phyloP scores from a whole-genome alignment of 768 basidiomycete genomes.

The Gloeostereum incarnatum region DNA sequence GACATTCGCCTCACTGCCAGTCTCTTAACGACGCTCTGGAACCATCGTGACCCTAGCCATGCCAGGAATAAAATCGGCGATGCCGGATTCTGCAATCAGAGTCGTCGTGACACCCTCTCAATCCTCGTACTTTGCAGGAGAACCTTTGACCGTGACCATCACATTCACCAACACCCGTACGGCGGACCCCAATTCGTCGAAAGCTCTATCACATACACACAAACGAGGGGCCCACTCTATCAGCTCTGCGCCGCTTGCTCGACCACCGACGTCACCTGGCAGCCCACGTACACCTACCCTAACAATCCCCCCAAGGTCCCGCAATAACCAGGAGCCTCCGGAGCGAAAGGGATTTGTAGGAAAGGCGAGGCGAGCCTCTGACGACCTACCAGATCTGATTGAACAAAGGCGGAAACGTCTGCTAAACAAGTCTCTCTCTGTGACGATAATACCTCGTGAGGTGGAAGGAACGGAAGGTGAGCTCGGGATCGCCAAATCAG shows the following conservation, averaged over 20 bases:
- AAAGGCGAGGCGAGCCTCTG: slow-evolving; percentile 18
- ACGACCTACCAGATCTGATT: slow-evolving; percentile 35
- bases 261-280: slow-evolving; percentile 79
- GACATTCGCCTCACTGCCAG: no score
- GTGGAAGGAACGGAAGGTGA: slow-evolving; percentile 25
- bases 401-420: slow-evolving; percentile 46
- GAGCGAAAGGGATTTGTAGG: slow-evolving; percentile 51
- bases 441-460: slow-evolving; percentile 48
- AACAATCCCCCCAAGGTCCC: slow-evolving; percentile 6
- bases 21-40: no score
- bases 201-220: slow-evolving; percentile 30
- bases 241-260: slow-evolving; percentile 72
- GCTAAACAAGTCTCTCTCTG: slow-evolving; percentile 56
- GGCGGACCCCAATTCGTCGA: slow-evolving; percentile 21
- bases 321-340: slow-evolving; percentile 18
- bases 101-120: slow-evolving; percentile 73
- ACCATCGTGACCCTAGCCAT: no score
- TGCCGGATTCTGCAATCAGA: slow-evolving; percentile 43
- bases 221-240: slow-evolving; percentile 73
- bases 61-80: no score
- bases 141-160: slow-evolving; percentile 75
- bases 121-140: slow-evolving; percentile 90
- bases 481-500: slow-evolving; percentile 18
- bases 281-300: slow-evolving; percentile 36
- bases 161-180: slow-evolving; percentile 72